phyloP scores from a whole-genome alignment of 257 asterid species.

The Rubia yunnanensis region DNA sequence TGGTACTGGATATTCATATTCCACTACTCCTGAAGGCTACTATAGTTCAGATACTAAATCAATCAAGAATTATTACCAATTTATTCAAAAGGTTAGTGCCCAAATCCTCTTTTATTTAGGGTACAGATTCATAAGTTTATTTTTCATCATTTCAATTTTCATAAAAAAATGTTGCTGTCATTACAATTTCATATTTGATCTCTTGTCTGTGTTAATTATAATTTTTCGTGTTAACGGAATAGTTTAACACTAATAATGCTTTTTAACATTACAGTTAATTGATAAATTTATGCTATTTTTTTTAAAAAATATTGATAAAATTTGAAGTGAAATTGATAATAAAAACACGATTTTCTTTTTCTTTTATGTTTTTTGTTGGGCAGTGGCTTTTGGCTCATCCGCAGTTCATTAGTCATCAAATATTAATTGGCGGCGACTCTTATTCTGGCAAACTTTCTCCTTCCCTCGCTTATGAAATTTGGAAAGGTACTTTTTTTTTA shows the following conservation, averaged over 20 bases:
- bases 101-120: background rate
- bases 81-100: conserved; percentile 19
- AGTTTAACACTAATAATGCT: too few species aligned
- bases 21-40: conserved; percentile 12
- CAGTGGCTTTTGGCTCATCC: conserved; percentile 38
- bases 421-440: conserved; percentile 35
- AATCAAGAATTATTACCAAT: background rate
- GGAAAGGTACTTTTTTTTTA: conserved; percentile 13
- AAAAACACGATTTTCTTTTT: too few species aligned
- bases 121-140: too few species aligned
- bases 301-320: too few species aligned
- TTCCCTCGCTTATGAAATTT: conserved; percentile 19
- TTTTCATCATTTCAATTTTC: too few species aligned
- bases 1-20: conserved; percentile 27
- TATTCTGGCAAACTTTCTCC: conserved; percentile 32
- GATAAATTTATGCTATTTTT: too few species aligned
- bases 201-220: too few species aligned
- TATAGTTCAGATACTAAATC: conserved; percentile 17
- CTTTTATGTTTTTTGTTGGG: background rate
- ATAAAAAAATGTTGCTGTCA: too few species aligned
- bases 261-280: too few species aligned
- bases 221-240: too few species aligned
- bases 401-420: conserved; percentile 15
- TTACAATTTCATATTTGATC: too few species aligned
- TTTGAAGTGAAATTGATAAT: too few species aligned